Evolutionary conservation across 208 protist genomes (phyloP).

Genomic region (Novymonas esmeraldas): DNA sequence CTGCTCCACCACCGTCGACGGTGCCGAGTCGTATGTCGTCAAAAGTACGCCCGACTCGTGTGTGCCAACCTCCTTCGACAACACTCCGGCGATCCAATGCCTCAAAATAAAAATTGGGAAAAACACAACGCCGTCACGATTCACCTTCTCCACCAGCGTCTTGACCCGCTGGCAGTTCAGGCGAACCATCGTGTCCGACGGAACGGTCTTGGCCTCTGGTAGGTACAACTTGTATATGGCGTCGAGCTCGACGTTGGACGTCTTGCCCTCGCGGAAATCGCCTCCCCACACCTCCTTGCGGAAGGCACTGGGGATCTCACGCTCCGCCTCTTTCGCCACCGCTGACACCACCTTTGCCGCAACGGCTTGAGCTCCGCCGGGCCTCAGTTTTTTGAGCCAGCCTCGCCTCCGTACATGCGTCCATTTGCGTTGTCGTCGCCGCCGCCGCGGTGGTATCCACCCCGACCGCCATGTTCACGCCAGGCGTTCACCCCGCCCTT

Average conservation of each 20-base stretch:
- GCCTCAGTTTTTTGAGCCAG: too few relatives aligned
- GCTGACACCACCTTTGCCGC: too few relatives aligned
- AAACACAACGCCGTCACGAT: neutral
- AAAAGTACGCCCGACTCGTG: neutral
- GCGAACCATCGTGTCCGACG: conserved; percentile 14
- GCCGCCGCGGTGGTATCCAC: too few relatives aligned
- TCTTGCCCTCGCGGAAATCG: conserved; percentile 18
- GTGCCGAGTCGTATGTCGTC: conserved; percentile 14
- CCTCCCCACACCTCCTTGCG: conserved; percentile 18
- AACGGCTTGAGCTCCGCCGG: too few relatives aligned
- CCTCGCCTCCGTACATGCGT: too few relatives aligned
- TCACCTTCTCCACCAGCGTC: neutral
- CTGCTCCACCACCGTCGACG: neutral
- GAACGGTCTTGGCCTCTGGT: neutral
- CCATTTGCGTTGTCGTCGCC: too few relatives aligned
- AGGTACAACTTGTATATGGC: conserved; percentile 9
- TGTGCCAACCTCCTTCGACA: neutral
- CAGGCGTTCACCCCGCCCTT: too few relatives aligned
- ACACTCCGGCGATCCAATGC: conserved; percentile 19
- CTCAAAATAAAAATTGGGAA: conserved; percentile 15
- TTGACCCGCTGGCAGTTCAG: neutral
- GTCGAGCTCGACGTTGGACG: conserved; percentile 26
- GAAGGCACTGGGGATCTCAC: too few relatives aligned
- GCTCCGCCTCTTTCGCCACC: too few relatives aligned
- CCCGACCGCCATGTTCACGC: too few relatives aligned